phyloP scores from a whole-genome alignment of 202 grass and related monocot genomes.

The Saccharum hybrid region DNA sequence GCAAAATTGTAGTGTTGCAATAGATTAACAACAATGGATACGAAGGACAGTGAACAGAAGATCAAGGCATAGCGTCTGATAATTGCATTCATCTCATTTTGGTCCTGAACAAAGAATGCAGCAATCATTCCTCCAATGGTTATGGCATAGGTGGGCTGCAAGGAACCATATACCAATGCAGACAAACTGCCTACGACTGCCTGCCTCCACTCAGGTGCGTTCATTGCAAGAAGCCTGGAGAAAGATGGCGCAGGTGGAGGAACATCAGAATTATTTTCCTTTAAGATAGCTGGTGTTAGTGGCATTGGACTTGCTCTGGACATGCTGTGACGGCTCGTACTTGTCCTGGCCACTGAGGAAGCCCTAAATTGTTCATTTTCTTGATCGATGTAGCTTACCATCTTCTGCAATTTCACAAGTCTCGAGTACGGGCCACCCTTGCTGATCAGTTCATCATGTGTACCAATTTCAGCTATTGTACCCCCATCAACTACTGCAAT shows the following conservation, averaged over 20 bases:
- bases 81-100: constrained; percentile 76
- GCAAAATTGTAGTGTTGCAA: constrained; percentile 94
- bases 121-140: constrained; percentile 92
- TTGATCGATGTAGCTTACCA: constrained; percentile 91
- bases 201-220: constrained; percentile 93
- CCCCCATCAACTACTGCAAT: constrained; percentile 92
- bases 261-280: constrained; percentile 42
- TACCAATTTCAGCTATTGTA: constrained; percentile 82
- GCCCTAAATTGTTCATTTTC: constrained; percentile 75
- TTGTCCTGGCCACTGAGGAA: constrained; percentile 78
- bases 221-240: constrained; percentile 97
- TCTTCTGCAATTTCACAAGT: constrained; percentile 93
- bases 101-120: constrained; percentile 86
- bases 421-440: constrained; percentile 81
- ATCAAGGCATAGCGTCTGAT: constrained; percentile 79
- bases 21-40: constrained; percentile 85
- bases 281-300: constrained; percentile 60
- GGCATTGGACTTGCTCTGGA: constrained; percentile 85
- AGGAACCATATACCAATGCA: constrained; percentile 79
- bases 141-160: constrained; percentile 93
- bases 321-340: constrained; percentile 75
- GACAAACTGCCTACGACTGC: constrained; percentile 76
- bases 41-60: constrained; percentile 79
- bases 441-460: constrained; percentile 87
- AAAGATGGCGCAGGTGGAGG: constrained; percentile 72